Base-by-base conservation (phyloP, 352 stramenopile species). In the Thraustochytrium sp. region DNA sequence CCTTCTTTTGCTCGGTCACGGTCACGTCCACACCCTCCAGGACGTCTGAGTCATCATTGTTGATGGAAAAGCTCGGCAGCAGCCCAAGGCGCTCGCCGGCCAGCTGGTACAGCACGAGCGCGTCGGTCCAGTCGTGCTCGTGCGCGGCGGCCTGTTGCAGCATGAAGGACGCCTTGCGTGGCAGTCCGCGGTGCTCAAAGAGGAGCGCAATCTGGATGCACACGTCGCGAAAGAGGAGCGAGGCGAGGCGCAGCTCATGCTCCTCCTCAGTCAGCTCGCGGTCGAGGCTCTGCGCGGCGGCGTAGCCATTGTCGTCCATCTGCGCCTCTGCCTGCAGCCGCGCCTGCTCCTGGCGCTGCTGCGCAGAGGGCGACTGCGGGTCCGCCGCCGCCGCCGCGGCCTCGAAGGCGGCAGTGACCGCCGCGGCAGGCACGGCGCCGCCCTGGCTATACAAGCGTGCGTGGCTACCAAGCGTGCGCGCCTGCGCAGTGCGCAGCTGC, bases 111-210 rank as follows among this genome's bases (percentile, higher is more conserved):
- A 82, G 74, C 16, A 54, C 56, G 2, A 82, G 37, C 4, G 49
- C 26, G 74, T 82, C 74, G 9, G 53, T 42, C 74, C 74, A 82
- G 37, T 82, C 37, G 38, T 40, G 23, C 51, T 82, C 74, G 51
- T 82, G 53, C 51, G 65, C 26, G 11, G 74, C 65, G 16, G 74
- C 74, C 38, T 82, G 74, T 36, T 82, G 74, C 34, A 82, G 49
- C n/a, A 73, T 42, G 31, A 82, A 82, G 16, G 74, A 82, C 26
- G 74, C 37, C 51, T 82, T 82, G 37, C 74, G 74, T 16, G 74
- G 31, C 11, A 56, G 44, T 3, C 56, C 74, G n/a, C 29, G 51
- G 23, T 76, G 36, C 36, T 65, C 74, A 29, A 76, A 73, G 26
- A 82, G 13, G 18, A 82, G 23, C 11, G 74, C 74, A 37, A 51